Conservation (phyloP, 2,329 filamentous ascomycete genomes). For the Dactylonectria estremocensis region DNA sequence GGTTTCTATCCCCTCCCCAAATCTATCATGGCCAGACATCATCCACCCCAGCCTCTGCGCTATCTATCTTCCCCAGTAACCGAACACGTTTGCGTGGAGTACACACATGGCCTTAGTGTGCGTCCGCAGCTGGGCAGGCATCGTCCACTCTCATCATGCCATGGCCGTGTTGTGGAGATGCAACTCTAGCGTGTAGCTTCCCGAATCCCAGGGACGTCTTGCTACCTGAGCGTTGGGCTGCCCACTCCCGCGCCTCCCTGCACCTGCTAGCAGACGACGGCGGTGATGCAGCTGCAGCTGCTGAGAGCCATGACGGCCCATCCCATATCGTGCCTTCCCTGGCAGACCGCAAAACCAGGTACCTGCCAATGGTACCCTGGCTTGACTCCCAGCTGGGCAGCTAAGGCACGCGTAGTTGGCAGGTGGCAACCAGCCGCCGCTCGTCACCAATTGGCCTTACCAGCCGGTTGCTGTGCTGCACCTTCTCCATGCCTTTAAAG, state of each 20-base stretch:
- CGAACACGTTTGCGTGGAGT: conserved; percentile 4
- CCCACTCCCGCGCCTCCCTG: conserved; percentile 36
- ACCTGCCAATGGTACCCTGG: conserved; percentile 14
- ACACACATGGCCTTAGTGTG: conserved; percentile 17
- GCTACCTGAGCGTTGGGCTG: conserved; percentile 35
- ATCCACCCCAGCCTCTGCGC: conserved; percentile 28
- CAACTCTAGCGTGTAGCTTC: conserved; percentile 29
- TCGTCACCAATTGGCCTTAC: conserved; percentile 41
- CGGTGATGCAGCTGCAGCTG: conserved; percentile 18
- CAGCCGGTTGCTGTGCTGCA: conserved; percentile 30
- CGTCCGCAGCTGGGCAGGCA: conserved; percentile 27
- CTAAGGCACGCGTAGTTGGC: conserved; percentile 13
- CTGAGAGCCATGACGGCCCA: conserved; percentile 22
- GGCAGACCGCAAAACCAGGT: conserved; percentile 14
- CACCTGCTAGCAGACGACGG: conserved; percentile 20
- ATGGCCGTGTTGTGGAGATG: conserved; percentile 21
- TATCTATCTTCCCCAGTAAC: conserved; percentile 10
- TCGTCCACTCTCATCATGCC: conserved; percentile 15
- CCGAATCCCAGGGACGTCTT: neutral
- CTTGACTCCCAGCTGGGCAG: conserved; percentile 13
- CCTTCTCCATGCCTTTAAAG: conserved; percentile 46
- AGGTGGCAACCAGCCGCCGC: conserved; percentile 38
- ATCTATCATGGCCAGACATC: neutral
- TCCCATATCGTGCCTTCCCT: conserved; percentile 34
- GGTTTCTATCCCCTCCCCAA: neutral